Base-by-base conservation (phyloP, 2,329 filamentous ascomycete species). In the Sporothrix phasma region DNA sequence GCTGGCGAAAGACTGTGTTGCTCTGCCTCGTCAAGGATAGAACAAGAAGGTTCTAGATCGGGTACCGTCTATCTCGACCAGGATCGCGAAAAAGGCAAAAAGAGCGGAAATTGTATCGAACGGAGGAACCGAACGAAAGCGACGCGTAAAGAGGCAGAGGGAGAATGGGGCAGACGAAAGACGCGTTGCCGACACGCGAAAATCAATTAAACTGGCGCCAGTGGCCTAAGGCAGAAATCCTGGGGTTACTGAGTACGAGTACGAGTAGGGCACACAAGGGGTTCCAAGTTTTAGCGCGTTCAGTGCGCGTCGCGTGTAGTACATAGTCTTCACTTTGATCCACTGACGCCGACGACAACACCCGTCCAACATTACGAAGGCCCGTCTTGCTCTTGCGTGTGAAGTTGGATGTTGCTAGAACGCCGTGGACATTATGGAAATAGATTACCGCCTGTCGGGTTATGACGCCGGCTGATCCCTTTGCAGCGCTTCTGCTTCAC, bases 121-220 rank as follows among this genome's bases (percentile, higher is more conserved):
- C 46, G 11, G 29, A 34, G 1, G 13, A 15, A 51, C 26, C 13
- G 46, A 51, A 49, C 13, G 46, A 54, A 31, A 10, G 15, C 15
- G 59, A 37, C 59, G 45, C 31, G 59, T 61, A 17, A 11, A 41
- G 46, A 11, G 31, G 37, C 37, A 19, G 41, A 58, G 43, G 17
- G 29, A 41, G 24, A 53, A 8, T 24, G 24, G 37, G 11, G 45
- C 15, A 56, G 61, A 63, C 61, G 61, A 49, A 49, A n/a, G n/a
- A n/a, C n/a, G n/a, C n/a, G n/a, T n/a, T 63, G 39, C 34, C 46
- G 49, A 41, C 37, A 29, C 61, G 62, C 62, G 62, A 64, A 51
- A 64, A 47, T 64, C 62, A 64, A 64, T 64, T 59, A 64, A 64
- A 59, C 51, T 24, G 26, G 53, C 7, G 26, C 5, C 37, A 11